A percentile compares a stretch with the other conserved stretches of the same genome.
Conservation (phyloP, 768 basidiomycete genomes). For the Russula virescens region DNA sequence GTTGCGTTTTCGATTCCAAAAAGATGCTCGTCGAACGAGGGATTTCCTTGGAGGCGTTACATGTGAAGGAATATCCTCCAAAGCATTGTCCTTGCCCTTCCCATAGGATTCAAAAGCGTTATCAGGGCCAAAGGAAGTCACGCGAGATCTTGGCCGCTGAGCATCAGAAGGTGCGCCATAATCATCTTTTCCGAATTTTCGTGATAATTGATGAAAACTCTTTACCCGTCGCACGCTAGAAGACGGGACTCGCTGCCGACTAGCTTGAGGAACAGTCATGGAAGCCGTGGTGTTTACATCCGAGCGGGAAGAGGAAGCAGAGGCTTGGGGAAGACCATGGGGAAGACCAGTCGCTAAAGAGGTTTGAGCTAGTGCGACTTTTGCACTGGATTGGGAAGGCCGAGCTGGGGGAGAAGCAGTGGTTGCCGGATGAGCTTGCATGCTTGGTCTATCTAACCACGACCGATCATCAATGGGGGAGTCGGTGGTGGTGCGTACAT, state of each 20-base stretch:
- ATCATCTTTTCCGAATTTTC: constrained; percentile 24
- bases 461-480: neutral
- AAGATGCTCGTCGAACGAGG: constrained; percentile 22
- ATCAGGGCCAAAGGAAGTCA: constrained; percentile 49
- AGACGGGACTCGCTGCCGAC: constrained; percentile 23
- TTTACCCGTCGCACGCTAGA: constrained; percentile 42
- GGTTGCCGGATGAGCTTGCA: neutral
- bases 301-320: constrained; percentile 37
- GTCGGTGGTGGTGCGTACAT: neutral
- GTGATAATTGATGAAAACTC: constrained; percentile 44
- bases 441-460: neutral
- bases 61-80: constrained; percentile 30
- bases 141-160: constrained; percentile 40
- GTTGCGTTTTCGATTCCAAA: constrained; percentile 26
- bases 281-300: constrained; percentile 50
- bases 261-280: constrained; percentile 27
- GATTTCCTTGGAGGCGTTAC: constrained; percentile 22
- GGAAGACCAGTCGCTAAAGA: constrained; percentile 54
- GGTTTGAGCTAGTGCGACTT: constrained; percentile 48
- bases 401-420: neutral
- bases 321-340: constrained; percentile 42
- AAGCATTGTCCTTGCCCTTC: constrained; percentile 42
- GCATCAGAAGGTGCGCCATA: constrained; percentile 21
- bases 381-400: constrained; percentile 28
- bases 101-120: constrained; percentile 35